phyloP scores from a whole-genome alignment of 169 alveolate species.

The Cryptosporidium baileyi region DNA sequence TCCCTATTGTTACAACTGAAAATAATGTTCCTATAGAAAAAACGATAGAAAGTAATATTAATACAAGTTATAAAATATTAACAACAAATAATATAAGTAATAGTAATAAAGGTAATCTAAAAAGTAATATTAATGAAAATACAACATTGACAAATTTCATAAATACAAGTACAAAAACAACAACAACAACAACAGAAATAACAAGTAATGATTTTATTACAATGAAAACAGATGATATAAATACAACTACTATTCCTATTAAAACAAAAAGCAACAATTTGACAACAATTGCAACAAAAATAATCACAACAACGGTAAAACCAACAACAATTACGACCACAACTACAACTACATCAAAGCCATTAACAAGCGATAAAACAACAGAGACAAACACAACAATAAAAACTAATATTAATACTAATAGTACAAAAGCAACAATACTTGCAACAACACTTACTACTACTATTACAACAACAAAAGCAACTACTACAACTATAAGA shows the following conservation, averaged over 20 bases:
- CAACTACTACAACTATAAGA: slow-evolving; percentile 70
- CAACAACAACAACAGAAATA: background rate
- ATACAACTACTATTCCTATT: background rate
- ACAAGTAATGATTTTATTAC: background rate
- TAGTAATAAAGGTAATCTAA: too few relatives aligned
- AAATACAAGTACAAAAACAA: background rate
- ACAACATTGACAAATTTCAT: too few relatives aligned
- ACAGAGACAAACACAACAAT: background rate
- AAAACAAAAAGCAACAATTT: background rate
- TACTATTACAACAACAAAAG: slow-evolving; percentile 1
- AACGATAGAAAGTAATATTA: background rate
- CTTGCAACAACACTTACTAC: slow-evolving; percentile 46
- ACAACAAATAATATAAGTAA: too few relatives aligned
- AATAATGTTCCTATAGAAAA: background rate
- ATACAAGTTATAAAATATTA: background rate
- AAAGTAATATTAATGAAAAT: too few relatives aligned
- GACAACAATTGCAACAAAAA: background rate
- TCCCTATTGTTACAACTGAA: background rate
- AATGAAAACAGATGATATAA: background rate
- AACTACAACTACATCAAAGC: background rate
- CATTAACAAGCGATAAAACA: background rate
- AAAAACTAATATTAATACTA: background rate
- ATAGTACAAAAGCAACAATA: background rate
- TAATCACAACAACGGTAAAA: background rate
- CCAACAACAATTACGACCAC: background rate